phyloP scores from a whole-genome alignment of 2,329 filamentous ascomycete species.

The Aaosphaeria pasadenensis region DNA sequence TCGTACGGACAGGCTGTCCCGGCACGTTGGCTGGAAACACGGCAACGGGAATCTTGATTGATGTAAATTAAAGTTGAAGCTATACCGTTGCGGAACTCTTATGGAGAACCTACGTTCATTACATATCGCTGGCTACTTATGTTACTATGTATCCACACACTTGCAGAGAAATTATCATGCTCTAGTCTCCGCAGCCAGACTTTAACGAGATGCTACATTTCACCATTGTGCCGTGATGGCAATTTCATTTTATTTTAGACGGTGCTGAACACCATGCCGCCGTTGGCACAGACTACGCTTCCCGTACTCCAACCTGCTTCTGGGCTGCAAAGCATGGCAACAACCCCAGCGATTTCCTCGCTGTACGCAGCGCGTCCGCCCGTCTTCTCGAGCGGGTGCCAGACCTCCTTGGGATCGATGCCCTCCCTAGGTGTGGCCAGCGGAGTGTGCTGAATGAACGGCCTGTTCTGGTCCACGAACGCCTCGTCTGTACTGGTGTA shows the following conservation, averaged over 20 bases:
- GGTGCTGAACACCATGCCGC: slow-evolving; percentile 57
- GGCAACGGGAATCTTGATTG: too few relatives aligned
- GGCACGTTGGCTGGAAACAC: too few relatives aligned
- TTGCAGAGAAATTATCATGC: too few relatives aligned
- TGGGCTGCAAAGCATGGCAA: slow-evolving; percentile 70
- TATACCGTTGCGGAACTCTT: too few relatives aligned
- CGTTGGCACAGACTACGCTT: slow-evolving; percentile 76
- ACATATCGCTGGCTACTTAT: too few relatives aligned
- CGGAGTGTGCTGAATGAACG: slow-evolving; percentile 63
- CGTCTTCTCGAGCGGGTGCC: slow-evolving; percentile 37
- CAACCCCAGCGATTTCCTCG: slow-evolving; percentile 70
- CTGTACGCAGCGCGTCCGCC: slow-evolving; percentile 62
- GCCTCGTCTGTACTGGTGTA: slow-evolving; percentile 54
- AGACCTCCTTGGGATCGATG: slow-evolving; percentile 59
- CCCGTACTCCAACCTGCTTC: slow-evolving; percentile 79
- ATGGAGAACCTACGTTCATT: too few relatives aligned
- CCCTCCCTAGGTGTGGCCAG: slow-evolving; percentile 59
- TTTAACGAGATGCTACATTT: too few relatives aligned
- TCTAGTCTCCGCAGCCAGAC: too few relatives aligned
- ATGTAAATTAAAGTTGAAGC: too few relatives aligned
- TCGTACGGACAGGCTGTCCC: too few relatives aligned
- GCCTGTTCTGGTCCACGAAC: slow-evolving; percentile 59
- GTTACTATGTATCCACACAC: too few relatives aligned
- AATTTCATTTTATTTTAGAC: slow-evolving; percentile 4
- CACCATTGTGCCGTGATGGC: too few relatives aligned